Percentiles rank a stretch among this genome's conserved stretches.
Conservation (phyloP, 495 filamentous ascomycete genomes). For the Aspergillus diversus region DNA sequence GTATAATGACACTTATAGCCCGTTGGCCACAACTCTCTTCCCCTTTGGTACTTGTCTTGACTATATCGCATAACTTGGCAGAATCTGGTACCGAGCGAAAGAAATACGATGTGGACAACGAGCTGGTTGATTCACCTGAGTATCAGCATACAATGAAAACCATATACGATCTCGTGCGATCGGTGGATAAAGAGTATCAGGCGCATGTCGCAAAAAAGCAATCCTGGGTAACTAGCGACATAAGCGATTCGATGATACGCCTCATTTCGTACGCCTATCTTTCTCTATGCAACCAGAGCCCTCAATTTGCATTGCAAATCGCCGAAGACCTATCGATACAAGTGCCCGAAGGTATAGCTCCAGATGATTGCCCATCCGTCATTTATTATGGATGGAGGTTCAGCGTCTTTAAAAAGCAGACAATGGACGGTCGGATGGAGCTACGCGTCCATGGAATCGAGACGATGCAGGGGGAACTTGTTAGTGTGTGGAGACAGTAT, state of each 20-base stretch:
- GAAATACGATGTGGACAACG: constrained; percentile 23
- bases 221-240: constrained; percentile 41
- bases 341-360: constrained; percentile 37
- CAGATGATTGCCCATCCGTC: constrained; percentile 40
- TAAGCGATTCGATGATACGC: constrained; percentile 37
- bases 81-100: constrained; percentile 31
- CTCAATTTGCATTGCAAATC: constrained; percentile 34
- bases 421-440: constrained; percentile 87
- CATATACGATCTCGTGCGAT: constrained; percentile 34
- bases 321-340: constrained; percentile 42
- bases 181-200: constrained; percentile 40
- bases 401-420: constrained; percentile 65
- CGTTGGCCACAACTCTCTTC: constrained; percentile 31
- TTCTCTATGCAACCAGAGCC: constrained; percentile 27
- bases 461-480: constrained; percentile 71
- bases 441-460: constrained; percentile 75
- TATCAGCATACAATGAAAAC: constrained; percentile 23
- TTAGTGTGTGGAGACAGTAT: constrained; percentile 60
- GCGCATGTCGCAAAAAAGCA: constrained; percentile 44
- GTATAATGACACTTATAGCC: constrained; percentile 30
- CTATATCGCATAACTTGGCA: constrained; percentile 27
- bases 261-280: constrained; percentile 32
- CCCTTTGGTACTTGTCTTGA: constrained; percentile 26
- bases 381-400: constrained; percentile 73
- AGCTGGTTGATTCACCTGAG: constrained; percentile 22